Conservation (phyloP, 2,329 filamentous ascomycete species). For the Stenocarpella maydis region DNA sequence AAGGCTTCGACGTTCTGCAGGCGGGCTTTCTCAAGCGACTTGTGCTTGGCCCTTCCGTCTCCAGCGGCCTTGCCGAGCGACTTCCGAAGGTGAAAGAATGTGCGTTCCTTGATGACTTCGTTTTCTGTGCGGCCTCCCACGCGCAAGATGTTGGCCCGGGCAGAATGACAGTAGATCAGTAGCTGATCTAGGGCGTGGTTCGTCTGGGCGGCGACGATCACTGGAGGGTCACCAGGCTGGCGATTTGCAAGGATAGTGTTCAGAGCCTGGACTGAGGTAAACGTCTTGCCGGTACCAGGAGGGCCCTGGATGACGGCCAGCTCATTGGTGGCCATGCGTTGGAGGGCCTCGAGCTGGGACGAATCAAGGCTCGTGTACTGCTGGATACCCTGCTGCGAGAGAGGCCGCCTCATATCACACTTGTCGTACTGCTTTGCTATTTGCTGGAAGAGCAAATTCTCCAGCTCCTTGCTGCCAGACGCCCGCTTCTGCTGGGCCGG, state of each 20-base stretch:
- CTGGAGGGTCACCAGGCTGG: conserved; percentile 64
- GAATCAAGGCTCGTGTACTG: conserved; percentile 63
- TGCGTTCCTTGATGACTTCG: conserved; percentile 69
- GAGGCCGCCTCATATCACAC: conserved; percentile 34
- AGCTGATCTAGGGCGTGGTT: conserved; percentile 92
- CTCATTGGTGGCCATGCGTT: conserved; percentile 74
- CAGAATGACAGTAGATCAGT: conserved; percentile 65
- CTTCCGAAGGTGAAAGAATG: conserved; percentile 68
- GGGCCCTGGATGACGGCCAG: conserved; percentile 85
- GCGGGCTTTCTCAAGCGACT: conserved; percentile 41
- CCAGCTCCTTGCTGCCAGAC: background rate
- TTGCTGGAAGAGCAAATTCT: conserved; percentile 3
- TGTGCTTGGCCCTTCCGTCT: conserved; percentile 39
- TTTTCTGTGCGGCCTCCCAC: conserved; percentile 75
- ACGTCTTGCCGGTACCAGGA: conserved; percentile 79
- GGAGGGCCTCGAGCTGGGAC: conserved; percentile 75
- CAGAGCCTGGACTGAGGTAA: conserved; percentile 78
- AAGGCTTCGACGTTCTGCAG: conserved; percentile 47
- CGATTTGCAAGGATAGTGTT: conserved; percentile 70
- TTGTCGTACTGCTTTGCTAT: conserved; percentile 33
- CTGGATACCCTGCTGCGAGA: conserved; percentile 37
- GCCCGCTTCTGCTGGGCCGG: background rate
- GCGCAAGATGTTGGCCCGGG: conserved; percentile 64
- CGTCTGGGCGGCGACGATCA: conserved; percentile 85
- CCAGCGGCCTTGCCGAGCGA: conserved; percentile 35